phyloP scores from a whole-genome alignment of 139 green algal genomes.

The Chlamydomonas eustigma region DNA sequence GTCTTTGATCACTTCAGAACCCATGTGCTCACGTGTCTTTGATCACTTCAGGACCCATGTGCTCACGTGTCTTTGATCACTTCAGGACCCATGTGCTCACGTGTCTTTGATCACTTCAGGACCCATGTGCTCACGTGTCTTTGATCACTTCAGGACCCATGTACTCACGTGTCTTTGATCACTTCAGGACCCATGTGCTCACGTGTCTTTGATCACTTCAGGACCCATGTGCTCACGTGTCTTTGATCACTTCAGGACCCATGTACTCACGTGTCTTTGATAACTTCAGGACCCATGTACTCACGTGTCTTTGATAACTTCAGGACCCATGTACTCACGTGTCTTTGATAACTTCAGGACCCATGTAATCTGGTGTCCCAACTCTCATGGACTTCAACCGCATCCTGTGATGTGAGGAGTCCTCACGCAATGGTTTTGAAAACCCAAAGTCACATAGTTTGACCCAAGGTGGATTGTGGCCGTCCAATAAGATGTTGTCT shows the following conservation, averaged over 20 bases:
- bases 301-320: constrained; percentile 48
- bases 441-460: constrained; percentile 73
- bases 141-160: background rate
- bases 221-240: too few relatives aligned
- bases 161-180: constrained; percentile 40
- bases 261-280: too few relatives aligned
- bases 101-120: too few relatives aligned
- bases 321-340: constrained; percentile 36
- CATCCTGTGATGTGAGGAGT: too few relatives aligned
- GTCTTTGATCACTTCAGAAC: too few relatives aligned
- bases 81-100: too few relatives aligned
- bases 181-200: constrained; percentile 50
- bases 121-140: background rate
- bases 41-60: too few relatives aligned
- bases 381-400: constrained; percentile 42
- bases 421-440: constrained; percentile 40
- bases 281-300: too few relatives aligned
- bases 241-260: too few relatives aligned
- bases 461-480: constrained; percentile 35
- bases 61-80: too few relatives aligned
- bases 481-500: background rate
- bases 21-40: too few relatives aligned
- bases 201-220: too few relatives aligned
- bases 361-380: constrained; percentile 59
- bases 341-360: constrained; percentile 49